Evolutionary conservation across 2,329 filamentous ascomycete species (phyloP), one percentile per base, ranked within the genome.

Genomic region (Pseudogymnoascus sp.): DNA sequence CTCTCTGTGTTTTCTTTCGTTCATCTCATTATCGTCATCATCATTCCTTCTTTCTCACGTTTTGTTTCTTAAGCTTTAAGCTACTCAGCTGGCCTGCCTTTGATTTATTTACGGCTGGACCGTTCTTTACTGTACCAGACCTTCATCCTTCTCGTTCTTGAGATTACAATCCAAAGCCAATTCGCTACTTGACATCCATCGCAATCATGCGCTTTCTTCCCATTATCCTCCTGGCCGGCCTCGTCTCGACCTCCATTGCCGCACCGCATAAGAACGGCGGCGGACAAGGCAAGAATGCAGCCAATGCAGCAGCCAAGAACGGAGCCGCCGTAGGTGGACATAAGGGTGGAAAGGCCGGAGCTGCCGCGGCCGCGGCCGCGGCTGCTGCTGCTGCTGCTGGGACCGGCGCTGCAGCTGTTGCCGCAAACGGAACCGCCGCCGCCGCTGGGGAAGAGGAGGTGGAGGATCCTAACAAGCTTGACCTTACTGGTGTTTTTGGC

Each of bases 401-500:
- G n/a, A 67, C 65, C 13, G 72, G 66, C 7, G 67, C 52, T 27
- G 42, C 18, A 4, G 65, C 27, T 18, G 65, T 33, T 10, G 59
- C 37, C 13, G 61, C 48, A 5, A 65, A 52, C 4, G 67, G 60
- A 25, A 63, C 60, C 10, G 65, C 60, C 1, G 63, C 36, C 0
- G 45, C 9, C 13, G 62, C 36, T 5, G 63, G 60, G 40, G 60
- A 60, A 10, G 63, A 35, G 12, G 65, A 52, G 8, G 69, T 65
- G 15, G 64, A 66, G 1, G 65, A 66, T 7, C 65, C 61, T 8
- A 72, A 73, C 55, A 70, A 75, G 64, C 40, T 74, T 18, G 72
- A 73, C 31, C 69, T 70, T 25, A 39, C 69, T 39, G 74, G 61
- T 8, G 59, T 68, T 39, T 75, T 76, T 42, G 70, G 65, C 27